A percentile compares a stretch with the other conserved stretches of the same genome.
Evolutionary conservation across 176 grass and related monocot genomes (phyloP).

Genomic region (Carex pumila): DNA sequence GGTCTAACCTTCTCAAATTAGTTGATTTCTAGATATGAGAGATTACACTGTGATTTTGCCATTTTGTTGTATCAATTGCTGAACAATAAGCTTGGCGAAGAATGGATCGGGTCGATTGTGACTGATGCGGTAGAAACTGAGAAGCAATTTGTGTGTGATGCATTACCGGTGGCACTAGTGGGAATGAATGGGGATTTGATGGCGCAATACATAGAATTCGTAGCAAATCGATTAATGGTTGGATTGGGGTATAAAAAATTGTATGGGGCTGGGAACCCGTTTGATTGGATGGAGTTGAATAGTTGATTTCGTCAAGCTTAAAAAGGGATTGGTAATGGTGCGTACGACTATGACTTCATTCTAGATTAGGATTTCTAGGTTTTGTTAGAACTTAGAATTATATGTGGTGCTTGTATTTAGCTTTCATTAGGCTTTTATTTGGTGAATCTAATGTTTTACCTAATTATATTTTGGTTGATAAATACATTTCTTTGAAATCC

Average conservation of each 20-base stretch:
- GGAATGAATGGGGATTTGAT: slow-evolving; percentile 33
- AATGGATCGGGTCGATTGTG: not conserved
- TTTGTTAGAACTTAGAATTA: not conserved
- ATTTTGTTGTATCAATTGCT: slow-evolving; percentile 17
- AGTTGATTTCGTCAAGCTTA: slow-evolving; percentile 34
- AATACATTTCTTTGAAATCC: no score
- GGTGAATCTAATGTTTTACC: not conserved
- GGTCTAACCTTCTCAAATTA: slow-evolving; percentile 33
- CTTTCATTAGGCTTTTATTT: not conserved
- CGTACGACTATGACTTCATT: slow-evolving; percentile 19
- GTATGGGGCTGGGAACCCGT: slow-evolving; percentile 18
- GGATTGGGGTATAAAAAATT: slow-evolving; percentile 2
- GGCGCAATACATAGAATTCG: slow-evolving; percentile 34
- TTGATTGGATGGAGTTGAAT: slow-evolving; percentile 27
- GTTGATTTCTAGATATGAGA: slow-evolving; percentile 29
- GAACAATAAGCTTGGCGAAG: slow-evolving; percentile 8
- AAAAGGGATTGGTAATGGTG: slow-evolving; percentile 13
- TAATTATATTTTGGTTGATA: not conserved
- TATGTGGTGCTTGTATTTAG: not conserved
- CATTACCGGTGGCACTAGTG: slow-evolving; percentile 20
- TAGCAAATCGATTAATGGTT: slow-evolving; percentile 10
- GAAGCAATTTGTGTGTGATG: slow-evolving; percentile 28
- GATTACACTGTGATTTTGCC: slow-evolving; percentile 31
- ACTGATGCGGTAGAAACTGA: slow-evolving; percentile 29
- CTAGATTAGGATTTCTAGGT: slow-evolving; percentile 30